Base-by-base conservation (phyloP, 2,329 filamentous ascomycete genomes). In the Fusarium concolor region DNA sequence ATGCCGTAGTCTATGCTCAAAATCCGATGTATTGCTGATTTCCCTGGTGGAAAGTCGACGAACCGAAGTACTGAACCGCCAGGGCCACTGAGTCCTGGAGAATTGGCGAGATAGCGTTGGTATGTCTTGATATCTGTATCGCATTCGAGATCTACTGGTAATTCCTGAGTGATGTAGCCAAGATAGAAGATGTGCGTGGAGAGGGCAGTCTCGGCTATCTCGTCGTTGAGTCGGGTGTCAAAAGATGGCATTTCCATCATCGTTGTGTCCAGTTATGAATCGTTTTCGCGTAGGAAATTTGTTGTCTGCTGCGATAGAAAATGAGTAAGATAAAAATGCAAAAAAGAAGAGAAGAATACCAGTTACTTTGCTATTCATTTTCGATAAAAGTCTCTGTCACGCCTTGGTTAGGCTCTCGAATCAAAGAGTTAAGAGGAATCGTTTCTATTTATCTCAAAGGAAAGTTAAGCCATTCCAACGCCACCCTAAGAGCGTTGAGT, bases 1-100 rank as follows among this genome's bases (percentile, higher is more conserved):
- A 88, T 79, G 6, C 85, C 86, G 66, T 85, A 87, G 68, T 89
- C 86, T 4, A 88, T 76, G 45, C 81, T 85, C 65, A 84, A 78
- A 1, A 86, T 88, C 28, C 85, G 80, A 67, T 89, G 72, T 54
- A 76, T 68, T 5, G 60, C 63, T 12, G 66, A 67, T 44, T 54
- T 53, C 7, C 57, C 63, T 1, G 83, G 83, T 1, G 78, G 77
- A 58, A 86, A 82, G 70, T 87, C 84, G 26, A 86, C 83, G 49
- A 83, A 78, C 4, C 83, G 80, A 28, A 81, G 77, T 5, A 85
- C 79, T 1, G 79, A 82, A 35, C 83, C 83, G 35, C 70, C 71
- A 10, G 71, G 67, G 22, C 76, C 64, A 37, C 49, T 72, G 58
- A 79, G 66, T 6, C 76, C 74, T 28, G 61, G 60, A 14, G 47